Percentiles rank a stretch among this genome's conserved stretches.
Evolutionary conservation across 2,329 filamentous ascomycete genomes (phyloP).

Genomic region (Aspergillus ruber): DNA sequence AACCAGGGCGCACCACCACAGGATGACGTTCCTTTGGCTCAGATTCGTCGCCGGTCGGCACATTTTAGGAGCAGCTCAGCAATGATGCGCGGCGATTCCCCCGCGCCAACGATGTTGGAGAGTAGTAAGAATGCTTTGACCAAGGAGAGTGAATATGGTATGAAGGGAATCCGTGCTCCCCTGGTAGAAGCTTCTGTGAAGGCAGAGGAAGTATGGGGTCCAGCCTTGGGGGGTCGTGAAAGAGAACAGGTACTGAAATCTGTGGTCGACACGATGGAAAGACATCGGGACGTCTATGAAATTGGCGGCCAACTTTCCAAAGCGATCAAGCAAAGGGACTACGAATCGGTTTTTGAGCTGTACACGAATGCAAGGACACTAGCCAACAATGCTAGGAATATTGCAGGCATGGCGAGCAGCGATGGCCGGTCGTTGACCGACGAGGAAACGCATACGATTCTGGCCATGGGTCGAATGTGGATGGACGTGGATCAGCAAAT

Average conservation of each 20-base stretch:
- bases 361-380: slow-evolving; percentile 78
- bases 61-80: slow-evolving; percentile 52
- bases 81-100: slow-evolving; percentile 34
- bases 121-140: slow-evolving; percentile 84
- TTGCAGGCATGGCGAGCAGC: slow-evolving; percentile 54
- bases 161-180: slow-evolving; percentile 79
- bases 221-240: slow-evolving; percentile 81
- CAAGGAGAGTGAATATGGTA: slow-evolving; percentile 88
- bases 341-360: slow-evolving; percentile 79
- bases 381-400: slow-evolving; percentile 66
- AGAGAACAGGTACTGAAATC: slow-evolving; percentile 81
- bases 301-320: slow-evolving; percentile 70
- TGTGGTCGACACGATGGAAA: slow-evolving; percentile 68
- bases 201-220: slow-evolving; percentile 95
- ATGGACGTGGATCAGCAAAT: slow-evolving; percentile 84
- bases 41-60: slow-evolving; percentile 60
- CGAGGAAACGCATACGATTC: slow-evolving; percentile 73
- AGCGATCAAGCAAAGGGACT: slow-evolving; percentile 83
- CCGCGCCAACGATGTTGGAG: slow-evolving; percentile 27
- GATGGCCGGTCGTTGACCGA: slow-evolving; percentile 59
- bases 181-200: slow-evolving; percentile 86
- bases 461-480: slow-evolving; percentile 92
- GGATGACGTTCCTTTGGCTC: slow-evolving; percentile 25
- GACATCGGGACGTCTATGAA: slow-evolving; percentile 75
- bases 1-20: slow-evolving; percentile 55